These are phyloP conservation scores for Rhodotorula paludigena DNA, from an alignment of 768 basidiomycete species.

Conservation along the genomic window DNA sequence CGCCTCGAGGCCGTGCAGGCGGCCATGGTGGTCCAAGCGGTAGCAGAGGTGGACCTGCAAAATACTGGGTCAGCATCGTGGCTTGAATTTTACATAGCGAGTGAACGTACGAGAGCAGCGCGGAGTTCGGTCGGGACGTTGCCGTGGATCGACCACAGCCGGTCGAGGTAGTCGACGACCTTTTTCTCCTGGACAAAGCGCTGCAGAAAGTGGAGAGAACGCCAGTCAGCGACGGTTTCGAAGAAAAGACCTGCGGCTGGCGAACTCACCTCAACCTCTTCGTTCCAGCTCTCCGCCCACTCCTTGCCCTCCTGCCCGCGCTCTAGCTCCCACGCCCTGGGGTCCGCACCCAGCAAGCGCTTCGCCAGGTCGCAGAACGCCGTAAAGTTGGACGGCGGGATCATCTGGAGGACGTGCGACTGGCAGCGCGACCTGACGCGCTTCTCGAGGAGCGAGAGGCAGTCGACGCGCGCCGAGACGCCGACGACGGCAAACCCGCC, in stretches of 20 bases:
- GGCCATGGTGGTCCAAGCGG: conserved; percentile 7
- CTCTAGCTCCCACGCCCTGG: conserved; percentile 40
- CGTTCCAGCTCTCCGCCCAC: conserved; percentile 47
- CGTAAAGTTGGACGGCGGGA: conserved; percentile 56
- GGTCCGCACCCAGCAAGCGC: conserved; percentile 51
- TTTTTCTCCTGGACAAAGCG: conserved; percentile 17
- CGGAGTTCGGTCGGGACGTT: conserved; percentile 37
- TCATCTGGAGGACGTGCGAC: conserved; percentile 75
- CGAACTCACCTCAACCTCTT: conserved; percentile 49
- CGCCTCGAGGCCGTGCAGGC: neutral
- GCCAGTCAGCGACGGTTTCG: neutral
- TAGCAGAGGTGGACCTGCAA: conserved; percentile 18
- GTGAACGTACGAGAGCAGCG: conserved; percentile 8
- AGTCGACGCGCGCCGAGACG: conserved; percentile 77
- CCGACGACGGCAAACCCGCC: conserved; percentile 62
- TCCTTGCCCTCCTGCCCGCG: neutral
- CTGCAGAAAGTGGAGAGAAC: neutral
- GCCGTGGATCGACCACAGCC: conserved; percentile 38
- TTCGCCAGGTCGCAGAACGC: conserved; percentile 57
- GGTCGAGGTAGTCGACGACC: conserved; percentile 15
- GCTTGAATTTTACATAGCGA: too few species aligned
- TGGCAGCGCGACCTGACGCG: conserved; percentile 97
- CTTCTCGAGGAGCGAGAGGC: conserved; percentile 84
- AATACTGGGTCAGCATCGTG: conserved; percentile 36
- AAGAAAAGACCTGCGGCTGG: too few species aligned